Evolutionary conservation across 352 stramenopile genomes (phyloP), one percentile per base, ranked within the genome.

Genomic region (Pythium sp.): DNA sequence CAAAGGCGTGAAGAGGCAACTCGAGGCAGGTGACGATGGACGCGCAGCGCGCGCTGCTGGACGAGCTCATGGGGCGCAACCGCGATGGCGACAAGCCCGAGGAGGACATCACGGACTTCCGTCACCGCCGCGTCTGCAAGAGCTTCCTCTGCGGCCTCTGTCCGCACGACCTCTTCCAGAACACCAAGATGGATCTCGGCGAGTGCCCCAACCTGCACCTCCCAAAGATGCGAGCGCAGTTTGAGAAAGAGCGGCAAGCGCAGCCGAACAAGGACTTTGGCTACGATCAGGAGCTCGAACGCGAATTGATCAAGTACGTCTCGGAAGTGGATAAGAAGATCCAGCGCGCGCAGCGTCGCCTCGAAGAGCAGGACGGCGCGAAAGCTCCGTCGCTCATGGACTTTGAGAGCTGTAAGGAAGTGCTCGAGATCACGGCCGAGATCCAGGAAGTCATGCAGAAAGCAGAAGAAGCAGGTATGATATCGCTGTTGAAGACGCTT

Each of bases 1-100:
- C 41, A 49, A 5, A 49, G 41, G 53, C 53, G 32, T 6, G 15
- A 49, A 49, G 36, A 46, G 28, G 18, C 55, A 32, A 38, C 11
- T 9, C 3, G 12, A 58, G 7, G 28, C 49, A 15, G 20, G 43
- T 14, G 46, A 71, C 32, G 20, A 93, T 96, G 85, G 90, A 97
- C 63, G 83, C 78, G 32, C 90, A 97, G 73, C 86, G 90, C 56
- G 90, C 85, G 64, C 73, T 97, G 59, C 78, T 97, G 59, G 92
- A 98, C 74, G 80, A 85, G 60, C 85, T 98, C 53, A 97, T 98
- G 92, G 92, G 92, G 38, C 82, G 92, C 8, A 98, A 98, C 76
- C 87, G 92, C 66, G 93, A 98, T 72, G 88, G 89, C 14, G 90
- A 97, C 68, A 78, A 80, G 46, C 86, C 88, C 5, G 73, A 92